A percentile compares a stretch with the other conserved stretches of the same genome.
Conservation (phyloP, 176 grass and related monocot species). For the Neostapfia colusana region DNA sequence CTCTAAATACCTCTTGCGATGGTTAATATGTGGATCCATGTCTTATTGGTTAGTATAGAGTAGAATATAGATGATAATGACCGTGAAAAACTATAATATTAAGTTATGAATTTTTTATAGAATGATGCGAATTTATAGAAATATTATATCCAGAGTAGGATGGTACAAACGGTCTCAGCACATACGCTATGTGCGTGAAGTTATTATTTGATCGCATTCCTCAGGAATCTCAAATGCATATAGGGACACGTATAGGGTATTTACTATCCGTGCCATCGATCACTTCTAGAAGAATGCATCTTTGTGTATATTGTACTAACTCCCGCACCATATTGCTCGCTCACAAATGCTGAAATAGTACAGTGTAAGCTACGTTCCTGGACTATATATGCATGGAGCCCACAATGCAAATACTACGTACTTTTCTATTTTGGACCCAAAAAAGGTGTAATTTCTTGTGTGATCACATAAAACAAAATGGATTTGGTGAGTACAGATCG, state of each 20-base stretch:
- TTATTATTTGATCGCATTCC: constrained; percentile 27
- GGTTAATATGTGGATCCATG: too few species aligned
- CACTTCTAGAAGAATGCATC: not conserved
- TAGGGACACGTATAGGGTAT: not conserved
- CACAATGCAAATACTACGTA: not conserved
- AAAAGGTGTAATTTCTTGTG: not conserved
- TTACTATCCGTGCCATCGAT: not conserved
- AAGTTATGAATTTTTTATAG: too few species aligned
- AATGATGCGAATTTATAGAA: too few species aligned
- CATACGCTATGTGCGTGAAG: not conserved
- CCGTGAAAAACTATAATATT: too few species aligned
- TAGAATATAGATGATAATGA: too few species aligned
- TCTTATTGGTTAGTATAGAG: too few species aligned
- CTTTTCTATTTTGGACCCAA: not conserved
- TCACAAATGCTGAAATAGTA: constrained; percentile 25
- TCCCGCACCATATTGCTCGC: constrained; percentile 24
- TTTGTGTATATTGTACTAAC: too few species aligned
- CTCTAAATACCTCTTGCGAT: too few species aligned
- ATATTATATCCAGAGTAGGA: too few species aligned
- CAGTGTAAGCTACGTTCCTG: constrained; percentile 30
- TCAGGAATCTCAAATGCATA: not conserved
- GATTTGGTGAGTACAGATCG: constrained; percentile 12
- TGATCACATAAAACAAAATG: constrained; percentile 15
- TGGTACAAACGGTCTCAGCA: too few species aligned
- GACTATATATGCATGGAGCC: not conserved